A percentile compares a stretch with the other conserved stretches of the same genome.
These are phyloP conservation scores for Diaporthe helianthi DNA, from an alignment of 2,329 filamentous ascomycete species.

Conservation along the genomic window DNA sequence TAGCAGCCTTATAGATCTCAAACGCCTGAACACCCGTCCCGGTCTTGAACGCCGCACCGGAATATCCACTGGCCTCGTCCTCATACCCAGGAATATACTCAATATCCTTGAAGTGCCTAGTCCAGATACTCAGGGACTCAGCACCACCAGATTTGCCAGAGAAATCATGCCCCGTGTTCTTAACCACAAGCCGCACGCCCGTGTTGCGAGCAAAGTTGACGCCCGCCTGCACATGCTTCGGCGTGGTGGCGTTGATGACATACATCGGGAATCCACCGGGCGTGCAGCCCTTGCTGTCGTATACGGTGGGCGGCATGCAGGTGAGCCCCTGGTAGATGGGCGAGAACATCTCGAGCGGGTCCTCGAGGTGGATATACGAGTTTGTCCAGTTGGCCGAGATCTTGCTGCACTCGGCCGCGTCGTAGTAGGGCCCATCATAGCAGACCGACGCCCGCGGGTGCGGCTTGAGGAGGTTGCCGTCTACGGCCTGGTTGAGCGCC, in stretches of 20 bases:
- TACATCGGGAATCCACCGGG: conserved; percentile 47
- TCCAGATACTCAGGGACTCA: conserved; percentile 56
- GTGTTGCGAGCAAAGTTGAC: conserved; percentile 50
- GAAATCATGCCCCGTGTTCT: conserved; percentile 61
- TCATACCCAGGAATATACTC: conserved; percentile 11
- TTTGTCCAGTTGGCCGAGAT: conserved; percentile 41
- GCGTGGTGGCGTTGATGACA: conserved; percentile 46
- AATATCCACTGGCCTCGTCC: conserved; percentile 40
- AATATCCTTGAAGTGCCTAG: conserved; percentile 54
- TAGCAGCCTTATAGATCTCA: conserved; percentile 18
- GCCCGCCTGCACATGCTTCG: conserved; percentile 46
- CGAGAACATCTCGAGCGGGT: conserved; percentile 43
- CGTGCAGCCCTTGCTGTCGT: conserved; percentile 43
- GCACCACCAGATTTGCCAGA: conserved; percentile 57
- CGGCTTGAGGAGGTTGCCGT: conserved; percentile 44
- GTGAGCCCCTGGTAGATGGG: conserved; percentile 45
- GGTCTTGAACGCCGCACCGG: conserved; percentile 55
- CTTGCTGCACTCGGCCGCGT: conserved; percentile 41
- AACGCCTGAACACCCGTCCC: conserved; percentile 28
- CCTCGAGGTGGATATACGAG: conserved; percentile 43
- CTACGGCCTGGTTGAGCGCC: conserved; percentile 41
- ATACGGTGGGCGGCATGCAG: conserved; percentile 38
- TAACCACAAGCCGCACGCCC: conserved; percentile 57
- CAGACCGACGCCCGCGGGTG: conserved; percentile 43
- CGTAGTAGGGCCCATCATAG: conserved; percentile 40